Evolutionary conservation across 2,329 filamentous ascomycete genomes (phyloP).

Genomic region (Cryphonectria naterciae): DNA sequence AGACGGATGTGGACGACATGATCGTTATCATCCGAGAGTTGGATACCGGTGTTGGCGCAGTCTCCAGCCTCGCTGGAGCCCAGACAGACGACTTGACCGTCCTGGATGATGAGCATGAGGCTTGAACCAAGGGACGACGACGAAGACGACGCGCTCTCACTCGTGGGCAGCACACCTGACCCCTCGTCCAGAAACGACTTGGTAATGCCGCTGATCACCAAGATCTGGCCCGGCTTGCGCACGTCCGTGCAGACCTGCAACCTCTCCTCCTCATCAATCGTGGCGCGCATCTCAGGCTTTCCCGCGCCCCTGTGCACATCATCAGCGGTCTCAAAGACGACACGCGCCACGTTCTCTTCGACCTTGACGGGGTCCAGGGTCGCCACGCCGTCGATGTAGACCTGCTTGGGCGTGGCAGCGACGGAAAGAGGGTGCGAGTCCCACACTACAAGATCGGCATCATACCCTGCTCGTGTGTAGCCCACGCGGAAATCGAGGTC

Average conservation of each 20-base stretch:
- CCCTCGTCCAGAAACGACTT: slow-evolving; percentile 40
- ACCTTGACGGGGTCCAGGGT: slow-evolving; percentile 41
- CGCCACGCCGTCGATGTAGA: slow-evolving; percentile 50
- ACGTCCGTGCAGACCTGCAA: slow-evolving; percentile 35
- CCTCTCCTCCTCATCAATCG: slow-evolving; percentile 32
- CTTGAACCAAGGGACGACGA: slow-evolving; percentile 26
- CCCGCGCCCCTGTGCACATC: slow-evolving; percentile 11
- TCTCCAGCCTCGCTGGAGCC: slow-evolving; percentile 31
- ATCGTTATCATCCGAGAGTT: slow-evolving; percentile 30
- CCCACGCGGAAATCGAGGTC: slow-evolving; percentile 50
- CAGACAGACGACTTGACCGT: slow-evolving; percentile 48
- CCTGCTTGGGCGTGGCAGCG: slow-evolving; percentile 50
- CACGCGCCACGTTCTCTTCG: slow-evolving; percentile 33
- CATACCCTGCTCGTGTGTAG: slow-evolving; percentile 48
- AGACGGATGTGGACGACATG: slow-evolving; percentile 41
- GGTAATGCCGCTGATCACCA: slow-evolving; percentile 45
- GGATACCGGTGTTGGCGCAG: slow-evolving; percentile 38
- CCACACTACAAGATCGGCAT: slow-evolving; percentile 56
- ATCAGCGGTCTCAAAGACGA: slow-evolving; percentile 12
- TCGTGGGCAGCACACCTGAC: slow-evolving; percentile 15
- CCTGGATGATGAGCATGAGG: slow-evolving; percentile 44
- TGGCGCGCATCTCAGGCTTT: slow-evolving; percentile 35
- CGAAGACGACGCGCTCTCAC: not conserved
- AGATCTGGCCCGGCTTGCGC: slow-evolving; percentile 31
- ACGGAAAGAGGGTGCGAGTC: slow-evolving; percentile 50